These are phyloP conservation scores for Saccharomycopsis capsularis DNA, from an alignment of 805 yeast genomes.

Conservation along the genomic window DNA sequence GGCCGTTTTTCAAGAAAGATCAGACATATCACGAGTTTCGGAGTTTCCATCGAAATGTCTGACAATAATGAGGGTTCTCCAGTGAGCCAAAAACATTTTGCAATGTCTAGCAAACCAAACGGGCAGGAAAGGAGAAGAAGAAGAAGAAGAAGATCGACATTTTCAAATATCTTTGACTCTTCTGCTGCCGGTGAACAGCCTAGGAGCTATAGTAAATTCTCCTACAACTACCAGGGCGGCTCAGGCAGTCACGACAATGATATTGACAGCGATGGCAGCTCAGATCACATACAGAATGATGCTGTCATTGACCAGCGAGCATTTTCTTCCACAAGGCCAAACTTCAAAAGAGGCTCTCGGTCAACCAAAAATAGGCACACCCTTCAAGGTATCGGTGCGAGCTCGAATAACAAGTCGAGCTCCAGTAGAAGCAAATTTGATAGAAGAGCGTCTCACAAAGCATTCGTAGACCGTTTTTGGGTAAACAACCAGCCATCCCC, in stretches of 20 bases:
- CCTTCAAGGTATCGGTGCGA: not conserved
- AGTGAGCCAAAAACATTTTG: no score
- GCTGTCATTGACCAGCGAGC: slow-evolving; percentile 17
- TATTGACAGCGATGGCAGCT: no score
- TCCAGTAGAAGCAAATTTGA: not conserved
- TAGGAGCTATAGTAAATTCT: not conserved
- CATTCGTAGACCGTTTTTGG: not conserved
- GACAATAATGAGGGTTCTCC: no score
- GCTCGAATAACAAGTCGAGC: not conserved
- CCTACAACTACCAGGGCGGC: not conserved
- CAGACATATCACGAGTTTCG: no score
- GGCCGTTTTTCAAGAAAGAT: not conserved
- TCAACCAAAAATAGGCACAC: not conserved
- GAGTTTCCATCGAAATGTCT: not conserved
- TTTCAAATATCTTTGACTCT: slow-evolving; percentile 14
- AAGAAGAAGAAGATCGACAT: slow-evolving; percentile 9
- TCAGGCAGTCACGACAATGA: not conserved
- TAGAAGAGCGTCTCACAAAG: not conserved
- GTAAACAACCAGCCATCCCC: not conserved
- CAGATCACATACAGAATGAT: not conserved
- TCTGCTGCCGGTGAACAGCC: no score
- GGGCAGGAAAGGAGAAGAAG: not conserved
- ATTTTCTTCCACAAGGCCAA: not conserved
- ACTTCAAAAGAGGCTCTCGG: not conserved
- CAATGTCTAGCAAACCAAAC: not conserved